Evolutionary conservation across 2,329 filamentous ascomycete genomes (phyloP).

Genomic region (Colletotrichum euphorbiae): DNA sequence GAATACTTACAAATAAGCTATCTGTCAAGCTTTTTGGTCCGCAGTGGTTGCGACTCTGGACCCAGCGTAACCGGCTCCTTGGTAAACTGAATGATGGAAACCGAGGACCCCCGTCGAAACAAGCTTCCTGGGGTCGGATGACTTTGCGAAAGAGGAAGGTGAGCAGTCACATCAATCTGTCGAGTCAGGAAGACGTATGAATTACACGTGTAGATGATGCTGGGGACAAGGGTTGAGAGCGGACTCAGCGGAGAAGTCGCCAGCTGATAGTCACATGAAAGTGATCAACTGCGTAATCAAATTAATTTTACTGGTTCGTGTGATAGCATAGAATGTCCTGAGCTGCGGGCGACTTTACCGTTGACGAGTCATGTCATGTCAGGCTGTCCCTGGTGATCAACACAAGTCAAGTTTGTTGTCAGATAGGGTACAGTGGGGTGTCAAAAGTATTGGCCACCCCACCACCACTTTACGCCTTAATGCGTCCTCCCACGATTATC

Average conservation of each 20-base stretch:
- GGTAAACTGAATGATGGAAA: background rate
- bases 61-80: background rate
- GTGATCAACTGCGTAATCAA: background rate
- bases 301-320: background rate
- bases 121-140: slow-evolving; percentile 17
- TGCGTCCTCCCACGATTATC: too few relatives aligned
- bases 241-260: background rate
- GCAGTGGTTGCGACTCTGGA: background rate
- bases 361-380: slow-evolving; percentile 7
- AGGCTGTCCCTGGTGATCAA: slow-evolving; percentile 4
- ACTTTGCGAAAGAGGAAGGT: slow-evolving; percentile 21
- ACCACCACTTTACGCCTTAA: too few relatives aligned
- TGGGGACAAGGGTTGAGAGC: background rate
- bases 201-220: background rate
- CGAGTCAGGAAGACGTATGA: slow-evolving; percentile 14
- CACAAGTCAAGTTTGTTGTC: too few relatives aligned
- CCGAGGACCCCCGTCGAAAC: background rate
- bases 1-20: background rate
- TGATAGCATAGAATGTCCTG: background rate
- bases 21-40: slow-evolving; percentile 2
- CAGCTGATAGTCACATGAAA: background rate
- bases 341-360: background rate
- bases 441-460: too few relatives aligned
- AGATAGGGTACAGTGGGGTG: too few relatives aligned
- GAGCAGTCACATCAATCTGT: background rate